A percentile compares a stretch with the other conserved stretches of the same genome.
These are phyloP conservation scores for Fulvia fulva DNA, from an alignment of 2,329 filamentous ascomycete species.

Conservation along the genomic window DNA sequence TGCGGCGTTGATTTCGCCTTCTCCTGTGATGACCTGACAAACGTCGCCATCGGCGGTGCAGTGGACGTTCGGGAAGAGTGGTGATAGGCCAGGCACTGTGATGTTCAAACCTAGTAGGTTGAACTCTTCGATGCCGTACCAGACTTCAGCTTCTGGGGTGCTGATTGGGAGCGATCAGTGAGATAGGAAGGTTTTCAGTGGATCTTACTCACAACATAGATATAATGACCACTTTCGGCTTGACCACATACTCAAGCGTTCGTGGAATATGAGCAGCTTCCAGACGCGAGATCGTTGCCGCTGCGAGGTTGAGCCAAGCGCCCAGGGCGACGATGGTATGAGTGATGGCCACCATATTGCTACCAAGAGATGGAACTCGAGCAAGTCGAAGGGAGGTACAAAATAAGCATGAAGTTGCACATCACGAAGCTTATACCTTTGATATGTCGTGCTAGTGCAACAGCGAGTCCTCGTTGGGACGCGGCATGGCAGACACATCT, in stretches of 20 bases:
- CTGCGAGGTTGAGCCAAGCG: constrained; percentile 5
- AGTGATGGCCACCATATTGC: neutral
- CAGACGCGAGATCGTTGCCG: constrained; percentile 14
- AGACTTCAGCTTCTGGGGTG: constrained; percentile 47
- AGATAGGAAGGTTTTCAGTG: too few species aligned
- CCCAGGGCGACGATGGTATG: neutral
- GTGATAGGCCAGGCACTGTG: constrained; percentile 32
- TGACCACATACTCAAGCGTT: constrained; percentile 33
- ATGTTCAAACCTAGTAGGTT: constrained; percentile 34
- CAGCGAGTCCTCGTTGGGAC: too few species aligned
- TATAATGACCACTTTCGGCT: constrained; percentile 60
- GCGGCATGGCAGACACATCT: too few species aligned
- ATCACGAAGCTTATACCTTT: neutral
- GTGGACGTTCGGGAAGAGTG: constrained; percentile 45
- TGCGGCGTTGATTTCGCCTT: constrained; percentile 66
- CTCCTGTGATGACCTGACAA: constrained; percentile 65
- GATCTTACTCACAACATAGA: constrained; percentile 49
- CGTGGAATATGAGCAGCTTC: constrained; percentile 4
- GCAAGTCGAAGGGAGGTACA: neutral
- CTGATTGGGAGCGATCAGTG: neutral
- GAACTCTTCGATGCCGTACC: constrained; percentile 32
- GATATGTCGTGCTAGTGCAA: too few species aligned
- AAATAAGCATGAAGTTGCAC: neutral
- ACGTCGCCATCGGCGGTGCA: constrained; percentile 59
- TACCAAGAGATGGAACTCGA: neutral